Conservation (phyloP, 192 early-diverging fungal species). For the Jimgerdemannia flammicorona region DNA sequence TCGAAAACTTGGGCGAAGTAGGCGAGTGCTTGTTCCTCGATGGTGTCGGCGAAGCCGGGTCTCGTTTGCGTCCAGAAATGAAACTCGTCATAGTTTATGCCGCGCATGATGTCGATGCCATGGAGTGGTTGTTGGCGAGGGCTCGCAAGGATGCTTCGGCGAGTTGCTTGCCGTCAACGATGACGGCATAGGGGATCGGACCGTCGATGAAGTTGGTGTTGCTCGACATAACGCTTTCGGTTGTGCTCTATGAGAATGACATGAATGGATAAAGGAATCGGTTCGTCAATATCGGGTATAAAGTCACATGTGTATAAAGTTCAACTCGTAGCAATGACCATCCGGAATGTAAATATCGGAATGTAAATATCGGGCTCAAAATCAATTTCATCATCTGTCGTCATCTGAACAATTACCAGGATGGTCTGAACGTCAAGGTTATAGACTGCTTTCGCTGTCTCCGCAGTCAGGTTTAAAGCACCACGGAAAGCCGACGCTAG, state of each 20-base stretch:
- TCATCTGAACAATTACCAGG: neutral
- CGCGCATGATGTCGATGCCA: slow-evolving; percentile 10
- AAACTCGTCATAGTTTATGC: slow-evolving; percentile 20
- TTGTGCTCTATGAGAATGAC: too few relatives aligned
- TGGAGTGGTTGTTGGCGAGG: neutral
- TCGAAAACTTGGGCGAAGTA: slow-evolving; percentile 21
- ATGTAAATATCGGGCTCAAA: too few relatives aligned
- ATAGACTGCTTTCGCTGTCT: neutral
- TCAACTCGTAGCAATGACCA: too few relatives aligned
- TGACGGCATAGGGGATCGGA: slow-evolving; percentile 8
- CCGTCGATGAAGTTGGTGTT: slow-evolving; percentile 23
- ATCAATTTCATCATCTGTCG: too few relatives aligned
- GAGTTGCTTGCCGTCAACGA: neutral
- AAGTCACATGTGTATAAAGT: too few relatives aligned
- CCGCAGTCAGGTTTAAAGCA: neutral
- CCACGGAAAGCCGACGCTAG: neutral
- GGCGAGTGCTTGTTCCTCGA: slow-evolving; percentile 13
- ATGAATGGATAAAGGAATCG: too few relatives aligned
- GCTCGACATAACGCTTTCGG: slow-evolving; percentile 1
- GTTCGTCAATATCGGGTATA: too few relatives aligned
- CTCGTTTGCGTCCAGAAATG: slow-evolving; percentile 15
- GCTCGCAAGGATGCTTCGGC: too few relatives aligned
- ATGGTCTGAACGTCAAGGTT: neutral
- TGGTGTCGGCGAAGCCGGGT: neutral
- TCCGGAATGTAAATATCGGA: too few relatives aligned